These are phyloP conservation scores for Hypoxylon sp. DNA, from an alignment of 2,329 filamentous ascomycete genomes.

Conservation along the genomic window DNA sequence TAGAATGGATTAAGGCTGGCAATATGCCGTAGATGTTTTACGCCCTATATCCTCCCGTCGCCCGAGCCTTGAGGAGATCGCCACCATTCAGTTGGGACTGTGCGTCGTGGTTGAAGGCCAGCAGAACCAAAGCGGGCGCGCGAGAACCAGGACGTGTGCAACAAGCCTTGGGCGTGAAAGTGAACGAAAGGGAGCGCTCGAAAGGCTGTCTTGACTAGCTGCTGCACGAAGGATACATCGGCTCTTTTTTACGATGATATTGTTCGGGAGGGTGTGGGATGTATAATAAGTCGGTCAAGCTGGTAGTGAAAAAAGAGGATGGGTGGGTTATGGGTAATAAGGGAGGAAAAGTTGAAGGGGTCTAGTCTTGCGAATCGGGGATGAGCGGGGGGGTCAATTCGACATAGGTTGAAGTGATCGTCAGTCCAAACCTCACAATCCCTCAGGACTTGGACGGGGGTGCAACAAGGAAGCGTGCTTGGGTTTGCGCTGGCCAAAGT, in stretches of 20 bases:
- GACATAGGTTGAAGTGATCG: slow-evolving; percentile 50
- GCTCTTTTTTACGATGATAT: slow-evolving; percentile 34
- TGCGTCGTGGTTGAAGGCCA: slow-evolving; percentile 21
- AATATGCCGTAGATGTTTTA: slow-evolving; percentile 30
- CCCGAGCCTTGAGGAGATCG: slow-evolving; percentile 34
- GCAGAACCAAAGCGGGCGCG: slow-evolving; percentile 16
- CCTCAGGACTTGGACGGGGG: slow-evolving; percentile 42
- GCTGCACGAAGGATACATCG: slow-evolving; percentile 39
- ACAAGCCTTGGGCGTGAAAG: slow-evolving; percentile 29
- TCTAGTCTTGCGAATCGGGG: slow-evolving; percentile 39
- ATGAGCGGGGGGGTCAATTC: slow-evolving; percentile 44
- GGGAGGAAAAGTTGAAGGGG: slow-evolving; percentile 40
- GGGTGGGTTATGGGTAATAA: slow-evolving; percentile 43
- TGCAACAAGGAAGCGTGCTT: slow-evolving; percentile 37
- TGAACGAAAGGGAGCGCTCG: slow-evolving; percentile 37
- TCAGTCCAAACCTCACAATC: slow-evolving; percentile 47
- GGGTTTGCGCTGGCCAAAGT: slow-evolving; percentile 40
- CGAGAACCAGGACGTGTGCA: slow-evolving; percentile 9
- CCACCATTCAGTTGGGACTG: slow-evolving; percentile 38
- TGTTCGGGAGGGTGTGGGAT: slow-evolving; percentile 36
- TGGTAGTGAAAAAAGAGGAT: slow-evolving; percentile 33
- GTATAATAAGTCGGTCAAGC: slow-evolving; percentile 41
- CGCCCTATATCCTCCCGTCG: slow-evolving; percentile 44
- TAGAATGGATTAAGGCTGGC: slow-evolving; percentile 32
- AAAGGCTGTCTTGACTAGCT: slow-evolving; percentile 38